Base-by-base conservation (phyloP, 192 early-diverging fungal genomes). In the Podochytrium sp. region DNA sequence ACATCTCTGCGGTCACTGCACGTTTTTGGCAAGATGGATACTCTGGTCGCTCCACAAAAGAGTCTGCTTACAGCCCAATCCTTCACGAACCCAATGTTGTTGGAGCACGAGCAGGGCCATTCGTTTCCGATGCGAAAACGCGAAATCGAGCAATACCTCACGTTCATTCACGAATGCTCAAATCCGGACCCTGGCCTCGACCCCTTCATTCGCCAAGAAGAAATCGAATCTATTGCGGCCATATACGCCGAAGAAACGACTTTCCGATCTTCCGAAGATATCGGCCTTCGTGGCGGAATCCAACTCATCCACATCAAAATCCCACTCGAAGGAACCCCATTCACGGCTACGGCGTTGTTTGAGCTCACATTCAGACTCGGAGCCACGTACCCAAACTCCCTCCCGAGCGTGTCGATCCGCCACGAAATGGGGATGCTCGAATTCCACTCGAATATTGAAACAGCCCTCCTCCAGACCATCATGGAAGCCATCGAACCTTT, bases 361-460 rank as follows among this genome's bases (percentile, higher is more conserved):
- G 35, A 59, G 12, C 39, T 75, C 2, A 3, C 3, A 6, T 76
- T 76, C 37, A 16, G 66, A 3, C 23, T 76, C 3, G 23, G 39
- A 3, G 38, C 65, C 18, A 1, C 30, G 3, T 76, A 76, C 53
- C 75, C 75, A 3, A 2, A 6, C 41, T n/a, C 67, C n/a, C 40
- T 56, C 29, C 57, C 66, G n/a, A 39, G 35, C 7, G 30, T 75
- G 23, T 16, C 23, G 1, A 40, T 63, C 12, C 14, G n/a, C 3
- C 65, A 76, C 2, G 57, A 59, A 2, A 76, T 76, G 75, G 66
- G 66, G 1, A 68, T 70, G 66, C 59, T 76, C 1, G 65, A 76
- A 63, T 70, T 76, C 23, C 35, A 55, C 2, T 76, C 65, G 20
- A 10, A 53, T 7, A 49, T 38, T 27, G 65, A 58, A 40, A 14